Percentiles rank a stretch among this genome's conserved stretches.
Conservation (phyloP, 75 land plant genomes). For the Cunninghamia lanceolata region DNA sequence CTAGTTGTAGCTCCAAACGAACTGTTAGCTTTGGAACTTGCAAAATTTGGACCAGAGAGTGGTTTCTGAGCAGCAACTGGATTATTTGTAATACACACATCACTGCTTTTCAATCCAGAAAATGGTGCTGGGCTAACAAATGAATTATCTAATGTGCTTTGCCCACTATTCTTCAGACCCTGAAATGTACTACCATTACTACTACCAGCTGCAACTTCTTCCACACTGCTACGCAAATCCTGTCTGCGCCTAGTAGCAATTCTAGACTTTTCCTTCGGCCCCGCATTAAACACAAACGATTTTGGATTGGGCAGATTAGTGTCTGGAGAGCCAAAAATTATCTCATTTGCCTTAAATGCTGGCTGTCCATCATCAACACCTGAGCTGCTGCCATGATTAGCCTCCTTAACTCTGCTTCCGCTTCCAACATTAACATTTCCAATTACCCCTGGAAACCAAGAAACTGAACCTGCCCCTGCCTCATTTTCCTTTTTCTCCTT, state of each 20-base stretch:
- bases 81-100: not conserved
- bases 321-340: not conserved
- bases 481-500: not conserved
- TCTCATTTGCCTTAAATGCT: not conserved
- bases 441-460: not conserved
- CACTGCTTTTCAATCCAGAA: not conserved
- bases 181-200: not conserved
- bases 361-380: not conserved
- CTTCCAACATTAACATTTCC: not conserved
- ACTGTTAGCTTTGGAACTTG: not conserved
- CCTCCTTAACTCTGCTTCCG: not conserved
- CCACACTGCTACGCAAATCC: not conserved
- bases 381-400: not conserved
- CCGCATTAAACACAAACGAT: not conserved
- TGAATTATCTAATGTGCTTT: not conserved
- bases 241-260: not conserved
- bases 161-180: not conserved
- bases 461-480: not conserved
- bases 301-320: not conserved
- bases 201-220: not conserved
- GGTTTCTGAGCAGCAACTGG: not conserved
- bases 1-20: not conserved
- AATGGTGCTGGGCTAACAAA: not conserved
- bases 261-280: not conserved
- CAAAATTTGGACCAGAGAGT: not conserved